phyloP scores from a whole-genome alignment of 768 basidiomycete species.

The Lactarius tabidus region DNA sequence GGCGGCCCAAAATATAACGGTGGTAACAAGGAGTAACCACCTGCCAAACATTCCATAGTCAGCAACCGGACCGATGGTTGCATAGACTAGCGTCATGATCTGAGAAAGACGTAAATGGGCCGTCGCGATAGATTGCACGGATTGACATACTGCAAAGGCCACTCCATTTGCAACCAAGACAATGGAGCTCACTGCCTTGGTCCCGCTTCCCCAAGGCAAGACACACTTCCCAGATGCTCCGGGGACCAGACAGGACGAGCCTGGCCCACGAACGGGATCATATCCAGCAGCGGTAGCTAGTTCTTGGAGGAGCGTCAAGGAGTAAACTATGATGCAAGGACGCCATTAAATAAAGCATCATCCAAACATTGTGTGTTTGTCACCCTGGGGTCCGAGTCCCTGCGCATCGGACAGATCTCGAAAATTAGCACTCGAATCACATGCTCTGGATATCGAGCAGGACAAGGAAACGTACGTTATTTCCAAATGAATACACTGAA shows the following conservation, averaged over 20 bases:
- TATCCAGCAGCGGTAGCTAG: slow-evolving; percentile 66
- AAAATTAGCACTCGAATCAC: slow-evolving; percentile 23
- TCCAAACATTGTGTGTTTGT: slow-evolving; percentile 3
- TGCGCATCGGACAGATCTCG: slow-evolving; percentile 27
- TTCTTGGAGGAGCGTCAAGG: slow-evolving; percentile 69
- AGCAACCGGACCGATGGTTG: slow-evolving; percentile 62
- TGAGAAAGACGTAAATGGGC: slow-evolving; percentile 24
- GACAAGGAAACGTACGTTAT: slow-evolving; percentile 55
- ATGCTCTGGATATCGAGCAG: slow-evolving; percentile 1
- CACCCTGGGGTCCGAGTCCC: slow-evolving; percentile 57
- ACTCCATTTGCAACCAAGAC: slow-evolving; percentile 71
- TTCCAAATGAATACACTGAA: slow-evolving; percentile 74
- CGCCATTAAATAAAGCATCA: neutral
- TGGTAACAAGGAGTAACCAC: slow-evolving; percentile 68
- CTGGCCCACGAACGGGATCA: slow-evolving; percentile 63
- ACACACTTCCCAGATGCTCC: slow-evolving; percentile 69
- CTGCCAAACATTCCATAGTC: slow-evolving; percentile 75
- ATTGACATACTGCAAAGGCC: slow-evolving; percentile 59
- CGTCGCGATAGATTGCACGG: too few relatives aligned
- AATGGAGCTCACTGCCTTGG: slow-evolving; percentile 68
- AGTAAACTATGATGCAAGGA: slow-evolving; percentile 38
- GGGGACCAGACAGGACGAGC: slow-evolving; percentile 55
- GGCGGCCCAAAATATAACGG: slow-evolving; percentile 71
- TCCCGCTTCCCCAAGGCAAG: slow-evolving; percentile 69
- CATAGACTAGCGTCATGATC: slow-evolving; percentile 77